These are phyloP conservation scores for Termitomyces sp. DNA, from an alignment of 768 basidiomycete genomes.

Conservation along the genomic window DNA sequence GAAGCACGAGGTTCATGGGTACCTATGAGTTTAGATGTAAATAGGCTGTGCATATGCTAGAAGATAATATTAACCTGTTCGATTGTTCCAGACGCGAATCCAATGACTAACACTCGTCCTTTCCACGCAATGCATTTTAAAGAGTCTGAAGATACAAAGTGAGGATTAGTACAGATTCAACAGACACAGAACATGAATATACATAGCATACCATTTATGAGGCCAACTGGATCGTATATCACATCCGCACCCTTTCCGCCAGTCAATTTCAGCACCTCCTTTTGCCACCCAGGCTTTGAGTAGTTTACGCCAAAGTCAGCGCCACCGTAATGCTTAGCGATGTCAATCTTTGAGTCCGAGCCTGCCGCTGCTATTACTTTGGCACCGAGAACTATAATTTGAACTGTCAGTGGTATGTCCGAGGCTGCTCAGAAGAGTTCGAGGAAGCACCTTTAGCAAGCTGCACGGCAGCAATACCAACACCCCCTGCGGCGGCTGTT, in stretches of 20 bases:
- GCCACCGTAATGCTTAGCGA: conserved; percentile 72
- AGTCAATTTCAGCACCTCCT: conserved; percentile 83
- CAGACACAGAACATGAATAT: background rate
- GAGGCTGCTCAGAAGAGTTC: background rate
- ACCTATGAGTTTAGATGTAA: conserved; percentile 42
- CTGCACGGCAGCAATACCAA: conserved; percentile 90
- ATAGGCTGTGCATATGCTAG: conserved; percentile 20
- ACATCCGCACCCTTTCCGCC: conserved; percentile 83
- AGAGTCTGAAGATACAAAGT: conserved; percentile 47
- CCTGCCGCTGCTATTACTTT: conserved; percentile 94
- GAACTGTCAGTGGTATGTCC: background rate
- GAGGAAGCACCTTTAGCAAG: conserved; percentile 81
- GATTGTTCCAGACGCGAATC: conserved; percentile 83
- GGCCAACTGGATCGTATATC: conserved; percentile 84
- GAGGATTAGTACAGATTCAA: background rate
- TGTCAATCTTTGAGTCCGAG: conserved; percentile 72
- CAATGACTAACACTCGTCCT: conserved; percentile 89
- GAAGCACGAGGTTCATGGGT: conserved; percentile 76
- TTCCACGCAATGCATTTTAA: conserved; percentile 95
- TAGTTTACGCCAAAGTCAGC: conserved; percentile 88
- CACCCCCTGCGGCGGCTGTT: conserved; percentile 94
- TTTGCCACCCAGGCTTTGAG: conserved; percentile 77
- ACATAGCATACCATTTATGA: conserved; percentile 53
- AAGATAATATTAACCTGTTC: conserved; percentile 58
- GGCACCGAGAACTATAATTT: conserved; percentile 70